Conservation (phyloP, 164 flowering plant species). For the Malania oleifera region DNA sequence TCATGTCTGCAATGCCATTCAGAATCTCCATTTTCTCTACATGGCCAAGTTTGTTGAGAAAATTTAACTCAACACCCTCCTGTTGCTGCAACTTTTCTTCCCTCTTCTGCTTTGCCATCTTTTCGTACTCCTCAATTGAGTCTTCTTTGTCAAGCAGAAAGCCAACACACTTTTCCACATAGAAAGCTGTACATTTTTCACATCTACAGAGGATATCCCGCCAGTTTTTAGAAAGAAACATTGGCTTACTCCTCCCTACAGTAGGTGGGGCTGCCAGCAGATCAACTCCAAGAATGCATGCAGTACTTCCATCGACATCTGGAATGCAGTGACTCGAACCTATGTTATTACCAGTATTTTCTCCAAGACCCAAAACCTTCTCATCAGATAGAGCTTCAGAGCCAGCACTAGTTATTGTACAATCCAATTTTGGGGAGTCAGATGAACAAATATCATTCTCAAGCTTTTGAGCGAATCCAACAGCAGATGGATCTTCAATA, state of each 20-base stretch:
- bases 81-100: conserved; percentile 78
- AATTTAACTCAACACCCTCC: conserved; percentile 58
- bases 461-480: conserved; percentile 24
- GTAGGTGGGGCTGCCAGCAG: conserved; percentile 21
- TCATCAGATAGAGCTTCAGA: conserved; percentile 19
- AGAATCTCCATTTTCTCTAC: conserved; percentile 83
- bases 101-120: conserved; percentile 75
- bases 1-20: conserved; percentile 87
- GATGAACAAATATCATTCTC: conserved; percentile 21
- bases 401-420: conserved; percentile 10
- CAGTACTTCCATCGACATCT: conserved; percentile 15
- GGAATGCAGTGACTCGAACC: conserved; percentile 13
- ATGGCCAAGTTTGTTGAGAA: conserved; percentile 76
- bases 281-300: conserved; percentile 55
- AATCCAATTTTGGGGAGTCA: conserved; percentile 11
- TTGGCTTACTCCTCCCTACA: conserved; percentile 41
- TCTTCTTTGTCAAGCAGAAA: conserved; percentile 82
- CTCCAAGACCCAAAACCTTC: conserved; percentile 20
- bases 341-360: conserved; percentile 22
- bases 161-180: conserved; percentile 43
- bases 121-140: conserved; percentile 88
- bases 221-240: conserved; percentile 86
- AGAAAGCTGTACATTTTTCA: conserved; percentile 49
- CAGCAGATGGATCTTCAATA: conserved; percentile 25
- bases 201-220: conserved; percentile 80